Conservation (phyloP, 106 monocot genomes). For the Phalaenopsis aphrodite region DNA sequence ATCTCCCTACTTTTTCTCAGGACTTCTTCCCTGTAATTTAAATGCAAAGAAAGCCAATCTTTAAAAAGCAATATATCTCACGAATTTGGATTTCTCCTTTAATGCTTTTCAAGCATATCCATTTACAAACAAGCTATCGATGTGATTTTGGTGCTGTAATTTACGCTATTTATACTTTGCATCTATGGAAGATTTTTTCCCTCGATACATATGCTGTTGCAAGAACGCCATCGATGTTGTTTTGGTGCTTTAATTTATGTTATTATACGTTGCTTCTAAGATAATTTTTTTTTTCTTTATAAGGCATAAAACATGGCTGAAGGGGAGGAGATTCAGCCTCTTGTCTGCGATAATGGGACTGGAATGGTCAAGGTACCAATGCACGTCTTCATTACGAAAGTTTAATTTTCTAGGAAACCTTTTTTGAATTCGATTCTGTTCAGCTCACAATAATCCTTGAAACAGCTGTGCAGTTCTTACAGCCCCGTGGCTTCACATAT, state of each 20-base stretch:
- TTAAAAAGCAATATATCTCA: background rate
- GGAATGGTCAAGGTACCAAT: constrained; percentile 31
- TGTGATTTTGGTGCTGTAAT: background rate
- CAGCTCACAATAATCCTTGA: background rate
- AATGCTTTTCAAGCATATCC: too few species aligned
- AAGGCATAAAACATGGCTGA: constrained; percentile 22
- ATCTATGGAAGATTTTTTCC: background rate
- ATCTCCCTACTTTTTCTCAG: background rate
- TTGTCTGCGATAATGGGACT: constrained; percentile 29
- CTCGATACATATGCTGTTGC: too few species aligned
- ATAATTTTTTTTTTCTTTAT: background rate
- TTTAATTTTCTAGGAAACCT: too few species aligned
- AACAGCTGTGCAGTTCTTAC: background rate
- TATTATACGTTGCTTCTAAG: too few species aligned
- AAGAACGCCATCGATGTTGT: too few species aligned
- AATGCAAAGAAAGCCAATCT: background rate
- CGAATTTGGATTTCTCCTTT: too few species aligned
- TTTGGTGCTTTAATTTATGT: too few species aligned
- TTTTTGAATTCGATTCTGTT: too few species aligned
- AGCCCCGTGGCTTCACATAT: background rate
- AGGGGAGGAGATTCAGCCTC: constrained; percentile 30
- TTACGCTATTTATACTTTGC: background rate
- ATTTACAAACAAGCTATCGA: too few species aligned
- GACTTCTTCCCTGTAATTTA: background rate
- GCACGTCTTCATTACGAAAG: background rate